A percentile compares a stretch with the other conserved stretches of the same genome.
These are phyloP conservation scores for Coemansia sp. DNA, from an alignment of 192 early-diverging fungal genomes.

Conservation along the genomic window DNA sequence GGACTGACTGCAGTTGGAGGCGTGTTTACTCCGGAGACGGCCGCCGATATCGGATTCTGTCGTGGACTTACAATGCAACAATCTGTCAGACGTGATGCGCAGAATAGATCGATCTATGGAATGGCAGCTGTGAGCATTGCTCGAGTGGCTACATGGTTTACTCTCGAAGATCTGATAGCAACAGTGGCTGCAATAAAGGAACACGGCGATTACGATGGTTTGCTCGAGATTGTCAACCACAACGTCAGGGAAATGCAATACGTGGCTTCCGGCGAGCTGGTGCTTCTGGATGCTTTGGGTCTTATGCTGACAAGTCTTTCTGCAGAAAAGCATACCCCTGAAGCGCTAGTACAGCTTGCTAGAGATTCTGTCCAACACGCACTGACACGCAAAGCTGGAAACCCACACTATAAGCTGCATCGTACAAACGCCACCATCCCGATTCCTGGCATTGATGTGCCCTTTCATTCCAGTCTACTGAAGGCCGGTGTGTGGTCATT, in stretches of 20 bases:
- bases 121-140: conserved; percentile 92
- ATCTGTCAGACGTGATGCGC: conserved; percentile 72
- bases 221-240: conserved; percentile 94
- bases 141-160: conserved; percentile 78
- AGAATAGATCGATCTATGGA: conserved; percentile 75
- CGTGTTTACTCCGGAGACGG: conserved; percentile 73
- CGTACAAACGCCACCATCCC: conserved; percentile 88
- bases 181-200: conserved; percentile 55
- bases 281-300: conserved; percentile 72
- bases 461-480: conserved; percentile 92
- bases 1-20: conserved; percentile 80
- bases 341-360: conserved; percentile 69
- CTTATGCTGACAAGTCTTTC: conserved; percentile 72
- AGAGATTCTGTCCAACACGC: conserved; percentile 55
- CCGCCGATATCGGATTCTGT: conserved; percentile 91
- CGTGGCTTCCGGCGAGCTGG: conserved; percentile 81
- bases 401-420: conserved; percentile 66
- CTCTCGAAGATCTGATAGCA: conserved; percentile 73
- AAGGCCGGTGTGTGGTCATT: conserved; percentile 80
- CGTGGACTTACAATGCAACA: conserved; percentile 96
- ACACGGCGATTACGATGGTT: conserved; percentile 64
- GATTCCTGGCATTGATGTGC: conserved; percentile 88
- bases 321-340: conserved; percentile 55
- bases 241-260: conserved; percentile 94
- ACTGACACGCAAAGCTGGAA: conserved; percentile 20